phyloP scores from a whole-genome alignment of 805 yeast species.

The Sporopachydermia quercuum region DNA sequence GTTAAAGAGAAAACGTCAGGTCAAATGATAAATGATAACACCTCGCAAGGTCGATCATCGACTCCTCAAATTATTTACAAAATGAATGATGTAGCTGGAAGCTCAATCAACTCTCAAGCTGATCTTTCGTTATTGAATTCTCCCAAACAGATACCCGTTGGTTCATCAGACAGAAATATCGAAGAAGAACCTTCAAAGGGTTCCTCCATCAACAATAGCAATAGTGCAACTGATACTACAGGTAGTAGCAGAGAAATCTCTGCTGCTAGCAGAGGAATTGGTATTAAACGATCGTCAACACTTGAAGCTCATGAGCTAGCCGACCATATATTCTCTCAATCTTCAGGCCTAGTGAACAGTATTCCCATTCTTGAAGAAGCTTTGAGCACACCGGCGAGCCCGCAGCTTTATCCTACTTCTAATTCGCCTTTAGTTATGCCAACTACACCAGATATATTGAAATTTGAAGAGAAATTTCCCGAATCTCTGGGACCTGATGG shows the following conservation, averaged over 20 bases:
- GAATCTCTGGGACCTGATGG: conserved; percentile 1
- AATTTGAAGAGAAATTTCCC: not conserved
- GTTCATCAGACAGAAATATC: too few species aligned
- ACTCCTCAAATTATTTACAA: too few species aligned
- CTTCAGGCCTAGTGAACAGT: not conserved
- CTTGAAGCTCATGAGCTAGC: conserved; percentile 1
- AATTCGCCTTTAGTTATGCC: not conserved
- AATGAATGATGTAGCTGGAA: too few species aligned
- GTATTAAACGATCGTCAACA: not conserved
- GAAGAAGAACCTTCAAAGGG: not conserved
- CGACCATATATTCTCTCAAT: not conserved
- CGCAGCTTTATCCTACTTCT: not conserved
- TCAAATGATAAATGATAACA: not conserved
- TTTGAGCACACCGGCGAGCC: not conserved
- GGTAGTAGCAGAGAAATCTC: not conserved
- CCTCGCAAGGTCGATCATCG: conserved; percentile 1
- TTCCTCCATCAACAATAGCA: not conserved
- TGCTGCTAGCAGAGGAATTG: not conserved
- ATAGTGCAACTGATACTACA: not conserved
- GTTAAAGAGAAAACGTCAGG: not conserved
- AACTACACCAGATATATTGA: not conserved
- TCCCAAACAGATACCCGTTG: too few species aligned
- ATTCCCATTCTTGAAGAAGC: not conserved
- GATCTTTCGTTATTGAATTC: not conserved
- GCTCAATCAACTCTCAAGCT: not conserved